phyloP scores from a whole-genome alignment of 345 rosid species.

The Cardiospermum halicacabum region DNA sequence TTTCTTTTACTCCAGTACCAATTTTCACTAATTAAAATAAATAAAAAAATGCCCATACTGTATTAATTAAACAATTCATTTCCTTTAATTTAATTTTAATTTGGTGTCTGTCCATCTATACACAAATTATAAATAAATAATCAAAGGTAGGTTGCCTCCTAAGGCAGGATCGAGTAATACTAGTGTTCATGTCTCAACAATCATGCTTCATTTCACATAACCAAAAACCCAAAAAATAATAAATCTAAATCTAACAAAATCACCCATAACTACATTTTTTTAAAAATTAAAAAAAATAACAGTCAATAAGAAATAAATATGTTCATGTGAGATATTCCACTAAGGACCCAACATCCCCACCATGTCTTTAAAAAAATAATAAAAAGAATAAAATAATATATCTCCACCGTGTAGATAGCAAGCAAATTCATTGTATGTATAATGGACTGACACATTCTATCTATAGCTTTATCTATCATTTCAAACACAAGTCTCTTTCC shows the following conservation, averaged over 20 bases:
- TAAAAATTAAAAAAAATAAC: no score
- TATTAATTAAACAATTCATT: no score
- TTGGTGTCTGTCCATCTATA: background rate
- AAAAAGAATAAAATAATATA: background rate
- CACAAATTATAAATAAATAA: background rate
- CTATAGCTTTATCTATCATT: conserved; percentile 22
- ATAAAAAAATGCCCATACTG: no score
- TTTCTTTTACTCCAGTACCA: no score
- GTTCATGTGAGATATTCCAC: conserved; percentile 60
- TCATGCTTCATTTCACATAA: conserved; percentile 46
- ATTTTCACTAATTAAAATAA: no score
- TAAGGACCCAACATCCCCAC: conserved; percentile 67
- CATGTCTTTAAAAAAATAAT: conserved; percentile 11
- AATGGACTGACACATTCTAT: conserved; percentile 59
- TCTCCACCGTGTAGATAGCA: conserved; percentile 18
- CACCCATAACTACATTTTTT: no score
- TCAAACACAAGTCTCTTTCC: conserved; percentile 16
- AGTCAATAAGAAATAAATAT: conserved; percentile 25
- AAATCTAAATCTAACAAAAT: conserved; percentile 4
- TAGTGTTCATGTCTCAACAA: conserved; percentile 61
- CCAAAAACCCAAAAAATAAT: no score
- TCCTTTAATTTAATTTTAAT: background rate
- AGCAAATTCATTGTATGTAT: conserved; percentile 59
- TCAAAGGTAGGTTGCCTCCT: conserved; percentile 66
- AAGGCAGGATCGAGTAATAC: conserved; percentile 51